Conservation (phyloP, 192 early-diverging fungal species). For the Backusella sp. region DNA sequence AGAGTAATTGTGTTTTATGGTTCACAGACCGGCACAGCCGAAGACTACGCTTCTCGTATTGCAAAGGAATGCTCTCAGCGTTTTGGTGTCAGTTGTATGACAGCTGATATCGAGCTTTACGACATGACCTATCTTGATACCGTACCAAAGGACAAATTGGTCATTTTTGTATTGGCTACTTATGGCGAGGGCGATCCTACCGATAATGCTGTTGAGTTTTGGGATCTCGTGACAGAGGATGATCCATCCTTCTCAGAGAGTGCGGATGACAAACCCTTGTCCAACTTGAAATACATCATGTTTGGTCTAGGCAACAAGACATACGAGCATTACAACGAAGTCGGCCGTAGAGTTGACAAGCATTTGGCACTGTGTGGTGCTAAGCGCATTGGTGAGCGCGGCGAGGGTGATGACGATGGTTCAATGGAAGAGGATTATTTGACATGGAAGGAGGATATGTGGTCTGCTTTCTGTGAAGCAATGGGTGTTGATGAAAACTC, state of each 20-base stretch:
- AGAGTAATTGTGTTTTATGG: constrained; percentile 92
- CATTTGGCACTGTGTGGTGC: constrained; percentile 76
- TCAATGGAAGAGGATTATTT: constrained; percentile 96
- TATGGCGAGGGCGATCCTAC: constrained; percentile 99
- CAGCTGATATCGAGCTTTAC: constrained; percentile 88
- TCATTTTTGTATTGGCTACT: constrained; percentile 93
- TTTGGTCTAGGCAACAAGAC: constrained; percentile 90
- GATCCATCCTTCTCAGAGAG: constrained; percentile 67
- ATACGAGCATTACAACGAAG: constrained; percentile 89
- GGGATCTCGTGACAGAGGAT: constrained; percentile 77
- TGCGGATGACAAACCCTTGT: constrained; percentile 54
- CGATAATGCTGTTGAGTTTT: constrained; percentile 95
- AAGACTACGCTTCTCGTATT: constrained; percentile 92
- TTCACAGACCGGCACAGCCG: constrained; percentile 98
- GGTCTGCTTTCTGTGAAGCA: constrained; percentile 71
- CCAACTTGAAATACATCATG: constrained; percentile 60
- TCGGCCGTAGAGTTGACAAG: constrained; percentile 67
- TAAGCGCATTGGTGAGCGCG: constrained; percentile 68
- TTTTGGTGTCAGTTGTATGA: constrained; percentile 73
- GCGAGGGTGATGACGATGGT: constrained; percentile 97
- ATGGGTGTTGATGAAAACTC: constrained; percentile 65
- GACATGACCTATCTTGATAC: constrained; percentile 82
- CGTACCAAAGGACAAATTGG: constrained; percentile 66
- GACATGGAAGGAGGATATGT: constrained; percentile 87
- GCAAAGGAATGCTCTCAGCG: constrained; percentile 79